A percentile compares a stretch with the other conserved stretches of the same genome.
phyloP scores from a whole-genome alignment of 2,329 filamentous ascomycete genomes.

The Cordyceps militaris region DNA sequence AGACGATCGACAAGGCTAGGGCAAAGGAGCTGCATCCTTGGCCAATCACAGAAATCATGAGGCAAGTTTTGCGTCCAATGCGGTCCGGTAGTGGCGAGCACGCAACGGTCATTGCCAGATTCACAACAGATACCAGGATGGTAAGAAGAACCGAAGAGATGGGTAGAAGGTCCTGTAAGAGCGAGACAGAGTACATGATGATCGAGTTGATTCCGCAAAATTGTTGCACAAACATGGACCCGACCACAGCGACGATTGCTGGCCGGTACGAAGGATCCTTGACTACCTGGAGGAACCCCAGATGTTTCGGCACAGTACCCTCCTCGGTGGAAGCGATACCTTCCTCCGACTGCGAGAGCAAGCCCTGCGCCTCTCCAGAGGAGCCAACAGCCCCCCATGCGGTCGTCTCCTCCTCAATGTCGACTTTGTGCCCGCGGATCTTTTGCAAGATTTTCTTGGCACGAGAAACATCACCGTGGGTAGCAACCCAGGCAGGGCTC shows the following conservation, averaged over 20 bases:
- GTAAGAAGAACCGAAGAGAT: slow-evolving; percentile 77
- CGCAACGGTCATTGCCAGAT: slow-evolving; percentile 72
- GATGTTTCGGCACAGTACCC: slow-evolving; percentile 27
- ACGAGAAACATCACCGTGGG: slow-evolving; percentile 48
- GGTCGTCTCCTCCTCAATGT: slow-evolving; percentile 68
- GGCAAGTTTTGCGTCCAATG: slow-evolving; percentile 78
- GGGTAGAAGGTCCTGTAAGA: slow-evolving; percentile 74
- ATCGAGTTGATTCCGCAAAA: slow-evolving; percentile 93
- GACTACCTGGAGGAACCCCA: slow-evolving; percentile 60
- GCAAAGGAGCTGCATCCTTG: slow-evolving; percentile 74
- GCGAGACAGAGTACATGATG: slow-evolving; percentile 95
- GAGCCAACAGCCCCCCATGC: slow-evolving; percentile 43
- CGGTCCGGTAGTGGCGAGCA: slow-evolving; percentile 82
- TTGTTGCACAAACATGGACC: slow-evolving; percentile 89
- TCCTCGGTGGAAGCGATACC: slow-evolving; percentile 7
- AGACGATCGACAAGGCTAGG: slow-evolving; percentile 73
- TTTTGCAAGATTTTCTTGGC: slow-evolving; percentile 65
- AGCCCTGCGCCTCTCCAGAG: slow-evolving; percentile 58
- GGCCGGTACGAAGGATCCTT: slow-evolving; percentile 61
- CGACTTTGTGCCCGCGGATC: slow-evolving; percentile 61
- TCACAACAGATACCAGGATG: slow-evolving; percentile 79
- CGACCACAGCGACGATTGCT: slow-evolving; percentile 75
- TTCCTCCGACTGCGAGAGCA: slow-evolving; percentile 42
- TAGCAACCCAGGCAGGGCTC: slow-evolving; percentile 81
- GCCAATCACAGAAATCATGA: slow-evolving; percentile 74